Base-by-base conservation (phyloP, 495 filamentous ascomycete species). In the Tuber brumale region DNA sequence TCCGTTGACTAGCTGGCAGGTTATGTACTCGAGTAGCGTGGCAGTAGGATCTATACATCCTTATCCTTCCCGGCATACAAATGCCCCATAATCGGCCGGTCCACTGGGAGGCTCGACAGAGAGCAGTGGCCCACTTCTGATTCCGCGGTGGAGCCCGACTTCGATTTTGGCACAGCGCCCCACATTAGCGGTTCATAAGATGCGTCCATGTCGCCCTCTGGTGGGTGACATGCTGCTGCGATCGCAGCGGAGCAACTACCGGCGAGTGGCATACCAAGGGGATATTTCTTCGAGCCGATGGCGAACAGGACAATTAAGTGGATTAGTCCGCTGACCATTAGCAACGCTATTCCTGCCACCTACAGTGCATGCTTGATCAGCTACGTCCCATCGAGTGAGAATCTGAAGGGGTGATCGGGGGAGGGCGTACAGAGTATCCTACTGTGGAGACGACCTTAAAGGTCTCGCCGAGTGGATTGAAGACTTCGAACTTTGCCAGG, bases 401-500 rank as follows among this genome's bases (percentile, higher is more conserved):
- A 35, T 0, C 18, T 35, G 57, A 66, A 27, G 57, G 51, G 27
- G 57, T 7, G 57, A 4, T 18, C 57, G 57, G 31, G 16, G 31
- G 57, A 66, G 27, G 4, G 12, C 27, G 57, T 66, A 66, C 57
- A 35, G 57, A 35, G 16, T 66, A 66, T 35, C 57, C 57, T 19
- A 66, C 57, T 35, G 57, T 66, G 27, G 57, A 66, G 27, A 66
- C 31, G 57, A 66, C 57, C 9, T 66, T 66, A 66, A 66, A 66
- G 57, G 57, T 31, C 57, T 35, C 1, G 27, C 57, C 57, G 27
- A 66, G 57, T 66, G 57, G 57, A 66, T 9, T 3, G 21, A 70
- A 10, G 16, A 44, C 31, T 70, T 57, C 14, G 39, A 85, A 75
- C 1, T 77, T 76, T 12, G 79, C 80, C 2, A 85, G 79, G 74